phyloP scores from a whole-genome alignment of 257 asterid species.

The Jaltomata sinuosa region DNA sequence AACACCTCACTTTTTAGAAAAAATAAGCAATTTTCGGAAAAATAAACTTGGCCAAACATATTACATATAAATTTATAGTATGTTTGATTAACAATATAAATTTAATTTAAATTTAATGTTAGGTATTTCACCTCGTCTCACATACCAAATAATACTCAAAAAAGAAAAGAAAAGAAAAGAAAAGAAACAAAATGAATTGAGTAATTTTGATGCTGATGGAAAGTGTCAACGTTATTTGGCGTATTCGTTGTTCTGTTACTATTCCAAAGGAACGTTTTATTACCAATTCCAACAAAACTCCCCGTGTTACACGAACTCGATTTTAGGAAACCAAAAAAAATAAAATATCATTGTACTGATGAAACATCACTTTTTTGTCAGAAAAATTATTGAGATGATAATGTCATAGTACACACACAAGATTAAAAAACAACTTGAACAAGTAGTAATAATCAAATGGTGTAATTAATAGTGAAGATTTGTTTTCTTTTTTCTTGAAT shows the following conservation, averaged over 20 bases:
- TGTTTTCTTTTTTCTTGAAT: neutral
- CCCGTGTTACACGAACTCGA: neutral
- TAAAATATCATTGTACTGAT: neutral
- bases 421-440: neutral
- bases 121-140: no score
- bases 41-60: no score
- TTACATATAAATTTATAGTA: no score
- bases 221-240: neutral
- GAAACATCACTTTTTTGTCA: neutral
- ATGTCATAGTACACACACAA: neutral
- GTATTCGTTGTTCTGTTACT: neutral
- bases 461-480: neutral
- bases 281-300: neutral
- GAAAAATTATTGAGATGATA: neutral
- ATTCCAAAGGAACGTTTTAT: neutral
- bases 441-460: no score
- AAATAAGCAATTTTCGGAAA: no score
- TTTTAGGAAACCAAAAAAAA: neutral
- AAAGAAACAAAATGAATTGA: neutral
- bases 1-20: no score
- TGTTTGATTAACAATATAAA: no score
- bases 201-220: neutral
- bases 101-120: no score
- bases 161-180: neutral
- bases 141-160: no score